Base-by-base conservation (phyloP, 2,329 filamentous ascomycete species). In the Clarireedia monteithiana region DNA sequence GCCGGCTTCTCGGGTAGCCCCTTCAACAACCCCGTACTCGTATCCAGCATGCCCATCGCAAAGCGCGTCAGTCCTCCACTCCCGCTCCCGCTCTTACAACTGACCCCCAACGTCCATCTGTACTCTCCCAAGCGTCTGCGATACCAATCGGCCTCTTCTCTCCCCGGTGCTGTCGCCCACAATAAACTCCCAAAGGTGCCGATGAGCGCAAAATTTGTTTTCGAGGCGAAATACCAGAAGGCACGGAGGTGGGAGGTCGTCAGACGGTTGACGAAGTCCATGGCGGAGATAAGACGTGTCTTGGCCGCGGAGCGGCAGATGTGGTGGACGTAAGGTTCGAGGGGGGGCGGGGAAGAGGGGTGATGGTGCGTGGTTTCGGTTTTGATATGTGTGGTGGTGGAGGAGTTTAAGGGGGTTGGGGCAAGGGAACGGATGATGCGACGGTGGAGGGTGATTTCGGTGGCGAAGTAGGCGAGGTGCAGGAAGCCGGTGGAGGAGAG, bases 251-350 rank as follows among this genome's bases (percentile, higher is more conserved):
- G 91, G 38, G 85, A 83, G 0, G 90, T 89, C 46, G 88, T 90
- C 34, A 97, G 81, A 0, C 92, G 86, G 72, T 96, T 96, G 65
- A 96, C 91, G 71, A 96, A 96, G 70, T 97, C 92, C 88, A 97
- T 95, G 61, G 91, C 91, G 23, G 89, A 95, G 67, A 96, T 96
- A 36, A 97, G 80, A 5, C 92, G 86, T 0, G 92, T 95, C 71
- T 96, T 96, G 53, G 92, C 92, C 4, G 92, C 92, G 56, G 86
- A 91, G 53, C 92, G 90, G 72, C 91, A 96, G 64, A 96, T 96
- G 71, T 95, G 89, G 55, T 91, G 82, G 50, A 95, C 83, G 65
- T 96, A 95, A 0, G 86, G 81, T 67, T 95, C 89, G 40, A 85
- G 76, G 71, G 54, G 69, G 63, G 61, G 50, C 34, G 15, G 50